Percentiles rank a stretch among this genome's conserved stretches.
Evolutionary conservation across 2,329 filamentous ascomycete species (phyloP).

Genomic region (Aspergillus sp.): DNA sequence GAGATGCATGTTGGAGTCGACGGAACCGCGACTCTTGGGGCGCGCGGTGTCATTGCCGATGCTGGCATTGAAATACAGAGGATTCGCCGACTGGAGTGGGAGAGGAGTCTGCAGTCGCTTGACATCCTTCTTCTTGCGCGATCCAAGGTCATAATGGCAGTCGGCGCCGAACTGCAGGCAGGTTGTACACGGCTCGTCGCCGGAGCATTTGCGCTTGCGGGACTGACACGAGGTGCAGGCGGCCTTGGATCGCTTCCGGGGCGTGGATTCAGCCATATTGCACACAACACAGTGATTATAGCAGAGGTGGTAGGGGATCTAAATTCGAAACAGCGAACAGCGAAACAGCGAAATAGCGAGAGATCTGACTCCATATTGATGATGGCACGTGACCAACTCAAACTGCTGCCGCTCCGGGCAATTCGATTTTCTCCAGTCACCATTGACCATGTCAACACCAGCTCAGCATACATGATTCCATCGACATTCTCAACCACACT

Average conservation of each 20-base stretch:
- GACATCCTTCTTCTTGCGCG: slow-evolving; percentile 23
- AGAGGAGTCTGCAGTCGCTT: slow-evolving; percentile 12
- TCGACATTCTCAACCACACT: no score
- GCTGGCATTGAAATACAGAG: slow-evolving; percentile 6
- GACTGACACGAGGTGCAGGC: slow-evolving; percentile 46
- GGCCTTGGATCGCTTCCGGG: slow-evolving; percentile 33
- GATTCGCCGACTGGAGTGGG: slow-evolving; percentile 7
- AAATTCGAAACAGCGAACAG: no score
- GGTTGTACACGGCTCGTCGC: slow-evolving; percentile 43
- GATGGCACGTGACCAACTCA: neutral
- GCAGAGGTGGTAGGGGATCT: no score
- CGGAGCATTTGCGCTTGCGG: slow-evolving; percentile 50
- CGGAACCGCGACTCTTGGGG: slow-evolving; percentile 7
- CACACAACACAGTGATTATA: no score
- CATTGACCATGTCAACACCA: no score
- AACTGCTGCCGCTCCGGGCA: no score
- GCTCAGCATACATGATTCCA: no score
- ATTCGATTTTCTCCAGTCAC: no score
- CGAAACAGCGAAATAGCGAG: no score
- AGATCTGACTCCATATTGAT: neutral
- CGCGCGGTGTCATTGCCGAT: slow-evolving; percentile 2
- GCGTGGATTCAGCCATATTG: slow-evolving; percentile 19
- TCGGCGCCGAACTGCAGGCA: slow-evolving; percentile 47
- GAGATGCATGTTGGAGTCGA: slow-evolving; percentile 13
- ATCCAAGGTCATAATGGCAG: slow-evolving; percentile 37